Evolutionary conservation across 176 grass and related monocot genomes (phyloP), one percentile per base, ranked within the genome.

Genomic region (Aegilops speltoides): DNA sequence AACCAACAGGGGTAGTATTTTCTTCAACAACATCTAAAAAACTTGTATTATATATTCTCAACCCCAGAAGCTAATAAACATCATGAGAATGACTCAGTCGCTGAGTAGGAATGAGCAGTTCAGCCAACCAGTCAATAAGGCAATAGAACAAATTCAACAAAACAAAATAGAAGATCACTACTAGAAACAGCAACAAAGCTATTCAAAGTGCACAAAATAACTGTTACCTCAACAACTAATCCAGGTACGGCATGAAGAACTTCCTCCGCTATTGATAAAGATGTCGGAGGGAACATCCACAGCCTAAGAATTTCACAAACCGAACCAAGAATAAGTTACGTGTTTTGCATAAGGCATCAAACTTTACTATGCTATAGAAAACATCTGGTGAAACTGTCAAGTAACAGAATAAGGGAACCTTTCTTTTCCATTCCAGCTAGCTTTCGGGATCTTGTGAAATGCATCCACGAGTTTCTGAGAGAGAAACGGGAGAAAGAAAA

Each of bases 261-360:
- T 86, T 95, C 88, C 75, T 94, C 89, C 38, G 93, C 93, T 50
- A 45, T 76, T 72, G 59, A 69, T 84, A 95, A 94, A 68, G 88
- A 98, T 12, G 96, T 81, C n/a, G 79, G 86, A 67, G 96, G 93
- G 77, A 98, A 92, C 86, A 87, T 94, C 96, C 96, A 98, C 63
- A 91, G 31, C 90, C 96, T 98, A 77, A 32, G 19, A 24, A 83
- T 82, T 78, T 38, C 8, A 85, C 22, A 83, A 89, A 80, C 45
- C 72, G 19, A 87, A 91, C 82, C 75, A 73, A 15, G 36, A 78
- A 91, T 59, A 84, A 77, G 45, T 6, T 87, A 60, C 43, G 13
- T n/a, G 59, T 29, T 80, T 71, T 75, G 52, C 52, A 68, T 22
- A 24, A 79, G 46, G 3, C 36, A 74, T 76, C 64, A 73, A 61